A percentile compares a stretch with the other conserved stretches of the same genome.
Evolutionary conservation across 441 rosid species (phyloP).

Genomic region (Macaranga tanarius): DNA sequence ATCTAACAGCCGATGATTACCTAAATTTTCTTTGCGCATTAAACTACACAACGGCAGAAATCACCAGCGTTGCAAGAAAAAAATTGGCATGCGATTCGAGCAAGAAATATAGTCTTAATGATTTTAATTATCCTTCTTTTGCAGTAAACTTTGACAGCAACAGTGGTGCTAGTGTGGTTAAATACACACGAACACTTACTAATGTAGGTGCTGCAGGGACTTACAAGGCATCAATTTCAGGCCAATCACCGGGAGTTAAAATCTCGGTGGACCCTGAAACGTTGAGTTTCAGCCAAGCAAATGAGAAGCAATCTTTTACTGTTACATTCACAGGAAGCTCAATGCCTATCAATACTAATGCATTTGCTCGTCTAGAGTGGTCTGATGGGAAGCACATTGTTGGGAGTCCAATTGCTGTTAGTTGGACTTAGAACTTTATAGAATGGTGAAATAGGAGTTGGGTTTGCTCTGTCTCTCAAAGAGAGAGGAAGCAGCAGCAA

Average conservation of each 20-base stretch:
- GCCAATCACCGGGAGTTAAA: constrained; percentile 41
- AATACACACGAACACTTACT: constrained; percentile 61
- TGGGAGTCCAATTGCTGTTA: constrained; percentile 73
- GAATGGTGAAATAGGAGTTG: not conserved
- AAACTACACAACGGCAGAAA: constrained; percentile 51
- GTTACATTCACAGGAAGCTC: constrained; percentile 58
- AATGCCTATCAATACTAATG: constrained; percentile 34
- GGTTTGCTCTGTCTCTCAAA: constrained; percentile 21
- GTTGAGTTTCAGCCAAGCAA: constrained; percentile 47
- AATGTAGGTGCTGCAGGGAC: constrained; percentile 71
- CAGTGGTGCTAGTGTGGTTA: constrained; percentile 32
- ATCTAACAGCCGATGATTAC: constrained; percentile 71
- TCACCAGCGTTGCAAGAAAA: constrained; percentile 55
- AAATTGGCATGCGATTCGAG: constrained; percentile 50
- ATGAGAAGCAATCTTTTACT: constrained; percentile 66
- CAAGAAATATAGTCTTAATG: constrained; percentile 46
- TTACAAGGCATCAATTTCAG: constrained; percentile 44
- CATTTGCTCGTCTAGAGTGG: constrained; percentile 75
- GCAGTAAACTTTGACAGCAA: constrained; percentile 46
- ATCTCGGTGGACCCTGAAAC: constrained; percentile 61
- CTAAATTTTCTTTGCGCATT: constrained; percentile 58
- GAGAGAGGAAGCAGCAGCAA: constrained; percentile 1
- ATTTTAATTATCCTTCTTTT: constrained; percentile 78
- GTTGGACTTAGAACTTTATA: constrained; percentile 47
- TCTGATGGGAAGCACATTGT: constrained; percentile 68